Evolutionary conservation across 495 filamentous ascomycete genomes (phyloP).

Genomic region (Aspergillus egyptiacus): DNA sequence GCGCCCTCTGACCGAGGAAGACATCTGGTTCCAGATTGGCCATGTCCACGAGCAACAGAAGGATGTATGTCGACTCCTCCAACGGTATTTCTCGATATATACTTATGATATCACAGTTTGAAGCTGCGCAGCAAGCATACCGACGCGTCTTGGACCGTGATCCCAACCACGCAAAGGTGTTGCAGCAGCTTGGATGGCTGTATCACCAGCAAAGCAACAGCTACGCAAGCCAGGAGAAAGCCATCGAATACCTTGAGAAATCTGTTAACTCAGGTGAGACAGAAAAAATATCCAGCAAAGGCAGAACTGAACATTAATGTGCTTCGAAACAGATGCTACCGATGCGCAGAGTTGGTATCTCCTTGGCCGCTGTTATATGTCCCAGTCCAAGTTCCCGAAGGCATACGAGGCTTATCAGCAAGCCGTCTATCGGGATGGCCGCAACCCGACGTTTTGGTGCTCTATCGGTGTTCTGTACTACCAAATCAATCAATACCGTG

Average conservation of each 20-base stretch:
- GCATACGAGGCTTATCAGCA: conserved; percentile 99
- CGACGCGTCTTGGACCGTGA: conserved; percentile 89
- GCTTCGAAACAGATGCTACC: conserved; percentile 59
- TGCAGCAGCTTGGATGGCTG: conserved; percentile 97
- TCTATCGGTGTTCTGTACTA: conserved; percentile 99
- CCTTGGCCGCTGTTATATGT: conserved; percentile 98
- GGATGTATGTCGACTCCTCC: conserved; percentile 62
- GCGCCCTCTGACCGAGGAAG: conserved; percentile 88
- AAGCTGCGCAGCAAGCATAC: conserved; percentile 86
- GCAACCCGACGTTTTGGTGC: conserved; percentile 99
- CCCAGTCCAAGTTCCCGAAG: conserved; percentile 97
- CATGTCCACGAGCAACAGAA: conserved; percentile 99
- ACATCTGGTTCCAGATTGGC: conserved; percentile 99
- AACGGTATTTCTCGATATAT: background rate
- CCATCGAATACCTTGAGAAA: conserved; percentile 96
- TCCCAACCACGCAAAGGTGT: conserved; percentile 94
- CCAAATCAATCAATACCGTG: conserved; percentile 99
- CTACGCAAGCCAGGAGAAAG: conserved; percentile 86
- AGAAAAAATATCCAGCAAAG: background rate
- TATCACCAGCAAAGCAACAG: conserved; percentile 90
- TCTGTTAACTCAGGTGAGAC: conserved; percentile 85
- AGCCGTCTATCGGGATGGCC: conserved; percentile 95
- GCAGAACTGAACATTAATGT: background rate
- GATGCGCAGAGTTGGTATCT: conserved; percentile 99
- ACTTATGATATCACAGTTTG: conserved; percentile 58